Conservation (phyloP, 169 alveolate species). For the Cryptosporidium meleagridis region DNA sequence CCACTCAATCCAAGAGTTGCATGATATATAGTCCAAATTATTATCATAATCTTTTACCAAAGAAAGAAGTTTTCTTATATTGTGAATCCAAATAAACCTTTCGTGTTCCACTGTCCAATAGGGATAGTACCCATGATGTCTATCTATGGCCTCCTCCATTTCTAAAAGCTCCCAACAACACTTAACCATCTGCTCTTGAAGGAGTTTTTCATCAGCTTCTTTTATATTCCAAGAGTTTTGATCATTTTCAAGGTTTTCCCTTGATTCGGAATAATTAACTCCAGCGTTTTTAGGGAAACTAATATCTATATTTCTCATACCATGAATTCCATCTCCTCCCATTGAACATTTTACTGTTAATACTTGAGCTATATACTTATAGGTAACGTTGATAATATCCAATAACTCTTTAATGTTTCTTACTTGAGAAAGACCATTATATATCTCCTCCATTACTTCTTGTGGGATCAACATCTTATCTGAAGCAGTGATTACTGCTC, state of each 20-base stretch:
- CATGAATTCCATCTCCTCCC: background rate
- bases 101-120: conserved; percentile 64
- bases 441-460: conserved; percentile 59
- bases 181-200: conserved; percentile 47
- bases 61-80: conserved; percentile 56
- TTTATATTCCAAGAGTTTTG: background rate
- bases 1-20: conserved; percentile 72
- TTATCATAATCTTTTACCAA: conserved; percentile 4
- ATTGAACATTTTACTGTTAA: conserved; percentile 9
- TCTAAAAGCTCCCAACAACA: conserved; percentile 61
- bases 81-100: conserved; percentile 64
- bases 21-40: conserved; percentile 49
- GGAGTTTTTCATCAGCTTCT: background rate
- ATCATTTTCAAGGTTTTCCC: background rate
- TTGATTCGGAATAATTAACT: background rate
- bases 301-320: background rate
- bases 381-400: conserved; percentile 28
- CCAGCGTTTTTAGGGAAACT: conserved; percentile 63
- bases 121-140: conserved; percentile 51
- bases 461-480: conserved; percentile 12
- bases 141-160: conserved; percentile 59
- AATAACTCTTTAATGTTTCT: conserved; percentile 15
- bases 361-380: conserved; percentile 21
- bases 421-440: conserved; percentile 57
- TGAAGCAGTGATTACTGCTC: background rate